Conservation (phyloP, 2,329 filamentous ascomycete genomes). For the Pseudopithomyces chartarum region DNA sequence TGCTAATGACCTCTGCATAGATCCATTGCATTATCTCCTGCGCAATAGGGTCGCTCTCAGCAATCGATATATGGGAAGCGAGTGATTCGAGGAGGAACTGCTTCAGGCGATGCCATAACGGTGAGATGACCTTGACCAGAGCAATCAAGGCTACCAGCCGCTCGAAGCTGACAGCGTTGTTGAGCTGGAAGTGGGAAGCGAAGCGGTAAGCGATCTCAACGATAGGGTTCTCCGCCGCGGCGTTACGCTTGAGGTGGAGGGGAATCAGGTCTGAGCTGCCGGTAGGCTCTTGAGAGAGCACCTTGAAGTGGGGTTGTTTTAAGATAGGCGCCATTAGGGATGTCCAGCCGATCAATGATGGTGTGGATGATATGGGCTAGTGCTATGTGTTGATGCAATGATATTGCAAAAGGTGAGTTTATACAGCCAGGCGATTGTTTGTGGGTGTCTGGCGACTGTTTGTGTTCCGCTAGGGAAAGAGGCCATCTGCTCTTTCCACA, state of each 20-base stretch:
- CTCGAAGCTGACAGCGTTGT: conserved; percentile 17
- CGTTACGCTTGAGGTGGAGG: conserved; percentile 24
- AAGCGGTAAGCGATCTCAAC: conserved; percentile 37
- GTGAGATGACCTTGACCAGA: conserved; percentile 27
- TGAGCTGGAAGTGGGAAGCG: conserved; percentile 25
- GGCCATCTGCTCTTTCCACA: no score
- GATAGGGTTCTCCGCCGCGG: conserved; percentile 23
- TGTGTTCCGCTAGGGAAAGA: no score
- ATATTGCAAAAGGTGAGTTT: no score
- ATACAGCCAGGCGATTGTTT: no score
- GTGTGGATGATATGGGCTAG: no score
- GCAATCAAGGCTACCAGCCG: conserved; percentile 29
- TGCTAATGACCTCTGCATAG: conserved; percentile 28
- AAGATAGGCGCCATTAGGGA: background rate
- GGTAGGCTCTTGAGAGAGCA: conserved; percentile 20
- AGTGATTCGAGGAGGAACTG: conserved; percentile 22
- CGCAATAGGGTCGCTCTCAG: conserved; percentile 27
- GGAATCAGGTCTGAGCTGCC: conserved; percentile 32
- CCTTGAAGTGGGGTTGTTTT: background rate
- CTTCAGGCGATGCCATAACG: conserved; percentile 22
- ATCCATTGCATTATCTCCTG: conserved; percentile 35
- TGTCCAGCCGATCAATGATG: background rate
- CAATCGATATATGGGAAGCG: conserved; percentile 28
- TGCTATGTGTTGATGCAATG: no score
- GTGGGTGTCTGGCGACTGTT: no score